A percentile compares a stretch with the other conserved stretches of the same genome.
Conservation (phyloP, 2,329 filamentous ascomycete genomes). For the Zymoseptoria ardabiliae region DNA sequence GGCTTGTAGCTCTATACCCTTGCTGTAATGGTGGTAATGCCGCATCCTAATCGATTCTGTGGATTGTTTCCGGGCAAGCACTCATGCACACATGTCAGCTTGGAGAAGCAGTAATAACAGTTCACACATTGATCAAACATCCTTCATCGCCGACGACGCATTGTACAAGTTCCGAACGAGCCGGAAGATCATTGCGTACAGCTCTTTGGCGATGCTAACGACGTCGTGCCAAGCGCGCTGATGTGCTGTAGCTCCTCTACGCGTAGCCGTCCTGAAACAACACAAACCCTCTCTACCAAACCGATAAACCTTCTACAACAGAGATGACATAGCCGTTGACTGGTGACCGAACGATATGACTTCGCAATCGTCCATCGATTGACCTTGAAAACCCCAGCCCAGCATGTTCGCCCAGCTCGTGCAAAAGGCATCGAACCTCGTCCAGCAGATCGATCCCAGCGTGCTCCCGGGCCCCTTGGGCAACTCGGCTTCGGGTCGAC, state of each 20-base stretch:
- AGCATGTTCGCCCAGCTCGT: constrained; percentile 69
- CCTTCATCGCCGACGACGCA: neutral
- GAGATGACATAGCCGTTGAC: constrained; percentile 3
- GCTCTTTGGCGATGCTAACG: neutral
- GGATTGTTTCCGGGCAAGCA: neutral
- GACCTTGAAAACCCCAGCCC: neutral
- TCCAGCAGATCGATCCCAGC: constrained; percentile 70
- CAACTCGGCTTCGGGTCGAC: constrained; percentile 68
- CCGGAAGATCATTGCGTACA: neutral
- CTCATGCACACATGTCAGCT: neutral
- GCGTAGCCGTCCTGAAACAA: neutral
- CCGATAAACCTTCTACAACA: neutral
- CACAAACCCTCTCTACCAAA: neutral
- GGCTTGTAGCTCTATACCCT: constrained; percentile 5
- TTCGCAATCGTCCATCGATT: constrained; percentile 1
- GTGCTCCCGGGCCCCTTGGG: constrained; percentile 51
- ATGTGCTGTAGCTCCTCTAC: neutral
- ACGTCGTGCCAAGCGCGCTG: neutral
- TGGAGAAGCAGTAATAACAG: neutral
- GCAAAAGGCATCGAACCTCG: constrained; percentile 69
- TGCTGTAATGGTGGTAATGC: constrained; percentile 3
- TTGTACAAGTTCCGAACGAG: neutral
- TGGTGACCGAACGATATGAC: constrained; percentile 9
- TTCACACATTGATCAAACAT: neutral
- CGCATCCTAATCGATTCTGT: neutral